Evolutionary conservation across 306 rosid species (phyloP).

Genomic region (Fagus crenata): DNA sequence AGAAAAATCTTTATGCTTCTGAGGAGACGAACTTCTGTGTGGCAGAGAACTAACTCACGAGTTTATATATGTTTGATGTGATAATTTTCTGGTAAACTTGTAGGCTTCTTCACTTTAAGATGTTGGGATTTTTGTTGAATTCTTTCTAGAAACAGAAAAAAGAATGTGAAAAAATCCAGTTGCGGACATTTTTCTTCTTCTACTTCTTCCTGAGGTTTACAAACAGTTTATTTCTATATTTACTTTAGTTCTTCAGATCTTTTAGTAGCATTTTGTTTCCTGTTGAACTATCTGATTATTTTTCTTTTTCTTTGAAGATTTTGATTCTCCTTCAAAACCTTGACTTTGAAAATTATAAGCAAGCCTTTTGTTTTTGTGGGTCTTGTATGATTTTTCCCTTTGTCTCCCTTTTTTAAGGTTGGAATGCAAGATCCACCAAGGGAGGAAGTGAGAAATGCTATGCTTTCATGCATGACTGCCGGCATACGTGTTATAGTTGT

Average conservation of each 20-base stretch:
- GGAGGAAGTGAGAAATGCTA: conserved; percentile 94
- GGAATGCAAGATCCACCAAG: conserved; percentile 99
- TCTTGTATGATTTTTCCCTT: conserved; percentile 19
- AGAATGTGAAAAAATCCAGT: too few species aligned
- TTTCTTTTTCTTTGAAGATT: not conserved
- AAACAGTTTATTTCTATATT: not conserved
- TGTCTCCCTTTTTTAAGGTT: conserved; percentile 50
- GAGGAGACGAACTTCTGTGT: too few species aligned
- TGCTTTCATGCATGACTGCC: conserved; percentile 93
- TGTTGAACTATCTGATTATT: not conserved
- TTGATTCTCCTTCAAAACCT: not conserved
- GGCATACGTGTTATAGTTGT: conserved; percentile 99
- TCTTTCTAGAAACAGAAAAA: too few species aligned
- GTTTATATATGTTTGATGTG: too few species aligned
- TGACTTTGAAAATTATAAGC: not conserved
- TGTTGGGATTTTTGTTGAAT: too few species aligned
- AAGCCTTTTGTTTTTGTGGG: not conserved
- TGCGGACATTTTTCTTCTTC: too few species aligned
- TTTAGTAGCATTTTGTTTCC: conserved; percentile 5
- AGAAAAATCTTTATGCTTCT: too few species aligned
- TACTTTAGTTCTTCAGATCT: not conserved
- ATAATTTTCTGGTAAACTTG: too few species aligned
- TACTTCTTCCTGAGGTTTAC: too few species aligned
- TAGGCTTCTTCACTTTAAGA: too few species aligned
- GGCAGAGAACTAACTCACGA: too few species aligned